Evolutionary conservation across 2,329 filamentous ascomycete genomes (phyloP).

Genomic region (Ophiocordyceps sinensis): DNA sequence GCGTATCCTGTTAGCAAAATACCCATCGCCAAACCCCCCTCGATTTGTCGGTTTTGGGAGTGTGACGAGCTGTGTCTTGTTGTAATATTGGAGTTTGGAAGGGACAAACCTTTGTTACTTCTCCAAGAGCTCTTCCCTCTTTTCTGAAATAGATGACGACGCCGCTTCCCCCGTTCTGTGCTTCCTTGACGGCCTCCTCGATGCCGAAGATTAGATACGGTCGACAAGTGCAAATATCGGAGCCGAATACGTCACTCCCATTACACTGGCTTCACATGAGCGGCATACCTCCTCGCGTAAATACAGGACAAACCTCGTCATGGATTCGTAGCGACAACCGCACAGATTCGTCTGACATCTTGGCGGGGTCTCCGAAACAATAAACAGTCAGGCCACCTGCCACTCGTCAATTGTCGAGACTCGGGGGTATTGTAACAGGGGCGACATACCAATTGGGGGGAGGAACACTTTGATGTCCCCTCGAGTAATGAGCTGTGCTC

Average conservation of each 20-base stretch:
- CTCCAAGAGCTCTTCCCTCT: conserved; percentile 84
- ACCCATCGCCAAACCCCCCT: too few species aligned
- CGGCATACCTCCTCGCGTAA: neutral
- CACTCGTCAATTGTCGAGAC: neutral
- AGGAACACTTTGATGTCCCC: conserved; percentile 91
- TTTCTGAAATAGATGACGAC: conserved; percentile 99
- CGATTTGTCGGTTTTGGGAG: too few species aligned
- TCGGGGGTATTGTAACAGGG: too few species aligned
- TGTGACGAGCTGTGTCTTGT: too few species aligned
- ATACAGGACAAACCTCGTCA: conserved; percentile 34
- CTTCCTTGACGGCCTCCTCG: conserved; percentile 93
- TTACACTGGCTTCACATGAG: conserved; percentile 49
- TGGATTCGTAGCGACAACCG: conserved; percentile 73
- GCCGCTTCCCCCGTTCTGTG: conserved; percentile 82
- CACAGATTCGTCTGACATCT: conserved; percentile 77
- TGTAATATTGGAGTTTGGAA: too few species aligned
- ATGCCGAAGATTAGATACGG: conserved; percentile 96
- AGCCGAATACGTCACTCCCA: conserved; percentile 93
- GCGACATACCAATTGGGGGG: conserved; percentile 62
- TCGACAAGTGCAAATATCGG: conserved; percentile 92
- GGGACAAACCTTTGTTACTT: conserved; percentile 74
- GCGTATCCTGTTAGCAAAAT: neutral
- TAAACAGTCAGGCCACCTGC: conserved; percentile 81
- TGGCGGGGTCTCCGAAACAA: conserved; percentile 88
- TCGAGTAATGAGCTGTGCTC: conserved; percentile 62